These are phyloP conservation scores for Entomortierella lignicola DNA, from an alignment of 192 early-diverging fungal species.

Conservation along the genomic window DNA sequence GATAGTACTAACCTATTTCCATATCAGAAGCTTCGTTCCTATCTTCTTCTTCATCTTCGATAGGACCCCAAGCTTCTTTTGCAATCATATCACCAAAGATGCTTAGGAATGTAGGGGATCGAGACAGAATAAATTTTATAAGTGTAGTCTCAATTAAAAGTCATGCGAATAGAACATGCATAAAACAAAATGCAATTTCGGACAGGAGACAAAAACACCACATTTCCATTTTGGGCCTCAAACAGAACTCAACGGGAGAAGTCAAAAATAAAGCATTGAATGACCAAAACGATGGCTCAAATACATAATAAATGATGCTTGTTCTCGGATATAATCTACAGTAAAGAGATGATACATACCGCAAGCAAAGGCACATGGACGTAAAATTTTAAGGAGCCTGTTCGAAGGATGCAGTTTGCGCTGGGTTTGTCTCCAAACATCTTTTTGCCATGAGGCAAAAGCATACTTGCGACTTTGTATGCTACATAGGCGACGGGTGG, in stretches of 20 bases:
- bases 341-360: conserved; percentile 20
- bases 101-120: background rate
- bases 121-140: conserved; percentile 4
- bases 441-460: background rate
- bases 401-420: conserved; percentile 16
- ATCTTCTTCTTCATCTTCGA: background rate
- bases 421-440: conserved; percentile 6
- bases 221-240: no score
- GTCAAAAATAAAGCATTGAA: no score
- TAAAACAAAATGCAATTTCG: no score
- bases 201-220: no score
- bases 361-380: conserved; percentile 19
- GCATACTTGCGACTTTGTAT: no score
- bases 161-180: no score
- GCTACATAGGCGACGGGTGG: no score
- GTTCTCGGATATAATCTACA: no score
- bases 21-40: background rate
- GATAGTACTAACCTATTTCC: background rate
- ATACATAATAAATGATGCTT: no score
- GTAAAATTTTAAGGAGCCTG: background rate
- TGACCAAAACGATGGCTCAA: no score
- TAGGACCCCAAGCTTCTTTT: background rate
- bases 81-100: conserved; percentile 18
- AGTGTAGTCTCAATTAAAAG: no score
- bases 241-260: no score